Evolutionary conservation across 345 rosid species (phyloP).

Genomic region (Corchorus capsularis): DNA sequence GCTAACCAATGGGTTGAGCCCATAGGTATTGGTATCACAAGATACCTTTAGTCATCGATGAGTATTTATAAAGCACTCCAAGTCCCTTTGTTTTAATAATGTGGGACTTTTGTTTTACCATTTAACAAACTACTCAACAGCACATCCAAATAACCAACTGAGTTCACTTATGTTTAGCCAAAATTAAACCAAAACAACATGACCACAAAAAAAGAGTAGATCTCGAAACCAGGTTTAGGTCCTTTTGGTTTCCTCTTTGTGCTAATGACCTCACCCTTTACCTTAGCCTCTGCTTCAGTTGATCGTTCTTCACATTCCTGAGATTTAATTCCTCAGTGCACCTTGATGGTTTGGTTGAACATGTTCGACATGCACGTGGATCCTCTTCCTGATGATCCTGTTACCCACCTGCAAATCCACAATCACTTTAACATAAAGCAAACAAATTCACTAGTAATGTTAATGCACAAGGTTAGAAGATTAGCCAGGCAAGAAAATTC

Average conservation of each 20-base stretch:
- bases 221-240: conserved; percentile 76
- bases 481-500: too few relatives aligned
- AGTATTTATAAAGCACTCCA: too few relatives aligned
- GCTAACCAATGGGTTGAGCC: too few relatives aligned
- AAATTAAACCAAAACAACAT: neutral
- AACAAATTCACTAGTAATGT: neutral
- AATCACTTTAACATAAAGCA: neutral
- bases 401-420: conserved; percentile 47
- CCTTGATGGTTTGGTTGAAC: conserved; percentile 67
- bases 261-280: conserved; percentile 58
- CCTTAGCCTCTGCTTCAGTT: conserved; percentile 68
- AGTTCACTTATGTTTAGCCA: neutral
- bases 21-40: too few relatives aligned
- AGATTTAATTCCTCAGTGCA: conserved; percentile 59
- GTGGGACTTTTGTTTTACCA: too few relatives aligned
- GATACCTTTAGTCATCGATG: too few relatives aligned
- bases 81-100: too few relatives aligned
- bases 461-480: too few relatives aligned
- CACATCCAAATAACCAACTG: conserved; percentile 27
- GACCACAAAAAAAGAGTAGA: conserved; percentile 17
- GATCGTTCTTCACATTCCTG: conserved; percentile 63
- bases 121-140: too few relatives aligned
- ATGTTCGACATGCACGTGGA: conserved; percentile 70
- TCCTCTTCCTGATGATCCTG: conserved; percentile 69
- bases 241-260: conserved; percentile 76